Percentiles rank a stretch among this genome's conserved stretches.
These are phyloP conservation scores for Cicer cuneatum DNA, from an alignment of 306 rosid genomes.

Conservation along the genomic window DNA sequence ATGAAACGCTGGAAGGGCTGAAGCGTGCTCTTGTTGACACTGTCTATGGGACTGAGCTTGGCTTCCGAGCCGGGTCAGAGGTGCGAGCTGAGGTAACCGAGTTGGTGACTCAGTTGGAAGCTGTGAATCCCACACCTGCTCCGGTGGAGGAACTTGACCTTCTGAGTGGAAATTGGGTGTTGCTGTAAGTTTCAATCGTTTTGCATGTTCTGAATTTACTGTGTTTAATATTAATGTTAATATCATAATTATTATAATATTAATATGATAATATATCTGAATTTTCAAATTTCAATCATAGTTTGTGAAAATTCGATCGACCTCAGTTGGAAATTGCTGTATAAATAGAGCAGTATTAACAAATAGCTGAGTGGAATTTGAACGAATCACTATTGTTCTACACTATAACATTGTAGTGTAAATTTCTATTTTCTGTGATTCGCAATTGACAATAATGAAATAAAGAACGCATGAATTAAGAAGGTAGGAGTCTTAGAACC, in stretches of 20 bases:
- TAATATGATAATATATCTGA: background rate
- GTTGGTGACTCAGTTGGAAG: constrained; percentile 87
- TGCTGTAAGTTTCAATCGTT: constrained; percentile 70
- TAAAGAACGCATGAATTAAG: background rate
- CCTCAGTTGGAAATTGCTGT: background rate
- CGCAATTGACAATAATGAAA: too few species aligned
- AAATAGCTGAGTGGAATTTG: too few species aligned
- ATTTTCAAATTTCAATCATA: background rate
- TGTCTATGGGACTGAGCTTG: constrained; percentile 81
- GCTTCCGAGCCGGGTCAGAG: constrained; percentile 80
- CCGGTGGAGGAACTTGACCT: constrained; percentile 70
- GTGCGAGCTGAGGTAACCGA: constrained; percentile 88
- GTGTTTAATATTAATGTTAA: background rate
- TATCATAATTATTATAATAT: background rate
- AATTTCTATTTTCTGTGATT: too few species aligned
- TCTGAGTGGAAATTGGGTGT: constrained; percentile 86
- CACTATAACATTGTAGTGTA: too few species aligned
- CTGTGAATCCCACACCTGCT: constrained; percentile 73
- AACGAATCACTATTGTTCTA: too few species aligned
- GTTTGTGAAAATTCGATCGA: constrained; percentile 15
- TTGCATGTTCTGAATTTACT: background rate
- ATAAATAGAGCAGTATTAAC: background rate
- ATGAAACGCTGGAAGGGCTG: constrained; percentile 57
- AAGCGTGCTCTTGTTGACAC: constrained; percentile 84
- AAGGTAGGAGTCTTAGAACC: background rate